Conservation (phyloP, 495 filamentous ascomycete species). For the Aspergillus ostianus region DNA sequence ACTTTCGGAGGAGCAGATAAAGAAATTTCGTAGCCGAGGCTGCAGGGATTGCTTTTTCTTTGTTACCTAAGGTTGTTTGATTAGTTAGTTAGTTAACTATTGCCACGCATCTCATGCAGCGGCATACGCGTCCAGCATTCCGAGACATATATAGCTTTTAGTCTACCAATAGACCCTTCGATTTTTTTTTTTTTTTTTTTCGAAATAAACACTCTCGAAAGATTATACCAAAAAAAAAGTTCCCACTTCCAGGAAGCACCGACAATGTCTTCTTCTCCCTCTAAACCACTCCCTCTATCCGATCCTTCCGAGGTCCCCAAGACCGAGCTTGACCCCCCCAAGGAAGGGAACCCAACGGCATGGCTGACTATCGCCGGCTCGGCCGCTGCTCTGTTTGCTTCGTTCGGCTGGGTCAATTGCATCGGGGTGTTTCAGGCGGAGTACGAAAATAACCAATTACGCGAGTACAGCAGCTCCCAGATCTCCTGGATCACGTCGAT, state of each 20-base stretch:
- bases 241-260: too few relatives aligned
- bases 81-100: neutral
- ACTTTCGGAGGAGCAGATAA: too few relatives aligned
- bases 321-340: neutral
- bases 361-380: neutral
- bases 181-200: too few relatives aligned
- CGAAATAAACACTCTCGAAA: too few relatives aligned
- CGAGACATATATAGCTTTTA: too few relatives aligned
- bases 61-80: neutral
- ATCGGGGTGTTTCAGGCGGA: neutral
- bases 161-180: too few relatives aligned
- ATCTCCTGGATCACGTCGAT: neutral
- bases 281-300: too few relatives aligned
- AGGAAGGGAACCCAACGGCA: neutral
- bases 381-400: neutral
- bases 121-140: too few relatives aligned
- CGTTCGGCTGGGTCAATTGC: conserved; percentile 1
- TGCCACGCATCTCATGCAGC: neutral
- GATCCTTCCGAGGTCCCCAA: too few relatives aligned
- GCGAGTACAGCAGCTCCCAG: neutral
- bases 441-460: neutral
- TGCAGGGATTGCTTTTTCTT: neutral
- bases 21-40: neutral
- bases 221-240: too few relatives aligned
- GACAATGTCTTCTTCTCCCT: too few relatives aligned